Evolutionary conservation across 257 asterid genomes (phyloP).

Genomic region (Nicotiana knightiana): DNA sequence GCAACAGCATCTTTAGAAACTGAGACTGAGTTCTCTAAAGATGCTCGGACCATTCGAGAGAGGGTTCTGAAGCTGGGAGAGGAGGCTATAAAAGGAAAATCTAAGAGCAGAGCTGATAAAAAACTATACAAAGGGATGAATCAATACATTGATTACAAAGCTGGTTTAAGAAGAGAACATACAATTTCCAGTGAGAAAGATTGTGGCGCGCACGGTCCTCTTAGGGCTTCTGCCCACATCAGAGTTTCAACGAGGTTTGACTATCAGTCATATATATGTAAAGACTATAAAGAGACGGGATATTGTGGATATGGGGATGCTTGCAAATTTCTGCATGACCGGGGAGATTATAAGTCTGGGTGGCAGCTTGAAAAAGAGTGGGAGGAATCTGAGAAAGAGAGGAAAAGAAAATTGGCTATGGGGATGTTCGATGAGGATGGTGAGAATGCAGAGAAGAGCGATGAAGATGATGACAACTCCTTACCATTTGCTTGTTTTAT

Average conservation of each 20-base stretch:
- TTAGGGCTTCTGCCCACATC: conserved; percentile 88
- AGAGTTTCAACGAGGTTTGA: conserved; percentile 94
- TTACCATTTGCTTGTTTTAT: conserved; percentile 91
- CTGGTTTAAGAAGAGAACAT: conserved; percentile 89
- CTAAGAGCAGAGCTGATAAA: conserved; percentile 38
- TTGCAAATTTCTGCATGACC: conserved; percentile 92
- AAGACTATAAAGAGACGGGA: conserved; percentile 93
- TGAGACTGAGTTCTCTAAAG: conserved; percentile 76
- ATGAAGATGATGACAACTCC: conserved; percentile 65
- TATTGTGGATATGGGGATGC: conserved; percentile 97
- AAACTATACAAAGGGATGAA: conserved; percentile 69
- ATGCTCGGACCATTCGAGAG: conserved; percentile 82
- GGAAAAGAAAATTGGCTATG: conserved; percentile 59
- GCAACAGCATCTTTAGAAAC: conserved; percentile 91
- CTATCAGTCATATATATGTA: conserved; percentile 93
- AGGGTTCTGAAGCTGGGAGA: conserved; percentile 66
- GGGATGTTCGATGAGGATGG: conserved; percentile 49
- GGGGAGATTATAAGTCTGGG: conserved; percentile 92
- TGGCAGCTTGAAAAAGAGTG: conserved; percentile 96
- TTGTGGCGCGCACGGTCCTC: conserved; percentile 90
- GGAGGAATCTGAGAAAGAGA: conserved; percentile 75
- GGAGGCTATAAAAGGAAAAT: conserved; percentile 63
- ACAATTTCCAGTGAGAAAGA: conserved; percentile 89
- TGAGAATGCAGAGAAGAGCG: conserved; percentile 37
- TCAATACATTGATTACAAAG: conserved; percentile 85